Percentiles rank a stretch among this genome's conserved stretches.
phyloP scores from a whole-genome alignment of 2,329 filamentous ascomycete species.

The Exophiala viscosa region DNA sequence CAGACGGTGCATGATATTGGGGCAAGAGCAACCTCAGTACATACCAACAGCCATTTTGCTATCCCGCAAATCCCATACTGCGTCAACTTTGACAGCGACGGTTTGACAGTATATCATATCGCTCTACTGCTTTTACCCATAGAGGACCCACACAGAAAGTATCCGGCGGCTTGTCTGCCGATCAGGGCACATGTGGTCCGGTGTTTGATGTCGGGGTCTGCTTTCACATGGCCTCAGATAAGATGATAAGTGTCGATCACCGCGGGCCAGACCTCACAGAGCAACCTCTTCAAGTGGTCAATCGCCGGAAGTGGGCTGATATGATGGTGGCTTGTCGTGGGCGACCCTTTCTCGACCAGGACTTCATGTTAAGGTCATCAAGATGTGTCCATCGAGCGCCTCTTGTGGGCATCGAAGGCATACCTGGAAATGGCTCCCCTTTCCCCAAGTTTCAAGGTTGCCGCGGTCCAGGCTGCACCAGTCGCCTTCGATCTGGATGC shows the following conservation, averaged over 20 bases:
- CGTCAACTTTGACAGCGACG: not conserved
- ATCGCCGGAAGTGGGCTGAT: not conserved
- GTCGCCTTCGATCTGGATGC: slow-evolving; percentile 4
- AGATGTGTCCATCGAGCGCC: not conserved
- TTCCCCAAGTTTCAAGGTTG: slow-evolving; percentile 1
- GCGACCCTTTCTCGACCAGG: not conserved
- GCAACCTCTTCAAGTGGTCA: not conserved
- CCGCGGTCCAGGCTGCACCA: slow-evolving; percentile 5
- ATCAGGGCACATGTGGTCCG: not conserved
- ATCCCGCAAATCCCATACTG: not conserved
- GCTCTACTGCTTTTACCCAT: not conserved
- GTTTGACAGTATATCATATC: not conserved
- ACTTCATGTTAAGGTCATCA: not conserved
- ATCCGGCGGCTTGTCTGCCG: not conserved
- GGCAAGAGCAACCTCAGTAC: not conserved
- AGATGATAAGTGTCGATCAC: not conserved
- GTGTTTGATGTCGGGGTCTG: slow-evolving; percentile 10
- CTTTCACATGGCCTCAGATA: not conserved
- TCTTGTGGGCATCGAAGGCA: not conserved
- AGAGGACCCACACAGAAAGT: not conserved
- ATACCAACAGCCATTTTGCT: not conserved
- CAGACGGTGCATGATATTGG: not conserved
- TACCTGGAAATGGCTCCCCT: not conserved
- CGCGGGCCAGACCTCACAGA: not conserved
- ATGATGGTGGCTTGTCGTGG: not conserved